Conservation (phyloP, 225 moss, liverwort and hornwort genomes). For the Marchantia polymorpha region DNA sequence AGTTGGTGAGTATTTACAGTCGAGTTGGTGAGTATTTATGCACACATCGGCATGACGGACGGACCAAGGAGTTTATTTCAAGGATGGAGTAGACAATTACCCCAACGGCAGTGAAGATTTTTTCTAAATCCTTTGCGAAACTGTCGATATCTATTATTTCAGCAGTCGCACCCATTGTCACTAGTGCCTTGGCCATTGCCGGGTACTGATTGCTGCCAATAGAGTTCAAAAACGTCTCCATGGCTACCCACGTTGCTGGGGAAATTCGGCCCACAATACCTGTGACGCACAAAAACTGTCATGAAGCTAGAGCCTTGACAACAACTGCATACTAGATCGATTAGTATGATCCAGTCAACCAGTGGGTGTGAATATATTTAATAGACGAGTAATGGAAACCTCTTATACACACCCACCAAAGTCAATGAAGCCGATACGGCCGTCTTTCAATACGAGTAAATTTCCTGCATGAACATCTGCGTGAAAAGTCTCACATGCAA, state of each 20-base stretch:
- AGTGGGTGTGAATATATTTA: too few relatives aligned
- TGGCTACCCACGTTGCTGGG: conserved; percentile 84
- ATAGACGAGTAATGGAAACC: too few relatives aligned
- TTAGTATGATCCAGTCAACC: neutral
- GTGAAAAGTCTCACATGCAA: conserved; percentile 96
- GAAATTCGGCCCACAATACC: conserved; percentile 98
- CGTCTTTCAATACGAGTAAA: conserved; percentile 81
- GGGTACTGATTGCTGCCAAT: conserved; percentile 70
- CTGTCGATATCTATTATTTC: conserved; percentile 58
- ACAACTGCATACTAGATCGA: neutral
- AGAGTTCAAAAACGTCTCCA: conserved; percentile 80
- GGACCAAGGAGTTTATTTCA: too few relatives aligned
- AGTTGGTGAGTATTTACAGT: too few relatives aligned
- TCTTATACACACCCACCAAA: conserved; percentile 55
- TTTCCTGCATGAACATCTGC: conserved; percentile 99
- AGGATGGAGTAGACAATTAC: conserved; percentile 28
- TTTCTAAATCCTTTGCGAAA: conserved; percentile 86
- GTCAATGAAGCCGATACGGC: conserved; percentile 95
- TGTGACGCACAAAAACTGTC: conserved; percentile 24
- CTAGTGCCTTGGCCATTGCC: conserved; percentile 88
- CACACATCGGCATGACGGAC: too few relatives aligned
- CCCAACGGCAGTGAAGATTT: conserved; percentile 81
- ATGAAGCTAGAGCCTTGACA: neutral
- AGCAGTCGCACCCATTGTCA: conserved; percentile 94
- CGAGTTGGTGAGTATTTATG: too few relatives aligned